phyloP scores from a whole-genome alignment of 1,139 yeast genomes.

The Tardiomyces digboiensis region DNA sequence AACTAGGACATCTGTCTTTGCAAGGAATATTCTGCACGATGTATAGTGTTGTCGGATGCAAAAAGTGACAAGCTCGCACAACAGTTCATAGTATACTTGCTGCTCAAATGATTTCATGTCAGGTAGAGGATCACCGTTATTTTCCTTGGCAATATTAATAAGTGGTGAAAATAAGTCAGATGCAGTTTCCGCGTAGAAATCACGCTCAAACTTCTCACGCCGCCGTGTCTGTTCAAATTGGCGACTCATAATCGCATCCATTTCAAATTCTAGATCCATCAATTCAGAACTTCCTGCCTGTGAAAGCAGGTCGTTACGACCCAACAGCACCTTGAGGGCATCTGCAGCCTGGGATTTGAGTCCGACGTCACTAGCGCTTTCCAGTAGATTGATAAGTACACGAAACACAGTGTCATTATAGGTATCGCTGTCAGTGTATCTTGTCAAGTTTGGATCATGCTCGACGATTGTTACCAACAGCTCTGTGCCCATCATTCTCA shows the following conservation, averaged over 20 bases:
- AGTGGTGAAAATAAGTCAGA: slow-evolving; percentile 13
- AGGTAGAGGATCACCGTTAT: background rate
- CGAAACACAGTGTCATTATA: slow-evolving; percentile 34
- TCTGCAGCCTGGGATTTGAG: slow-evolving; percentile 76
- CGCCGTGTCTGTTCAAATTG: slow-evolving; percentile 3
- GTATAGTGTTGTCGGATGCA: slow-evolving; percentile 52
- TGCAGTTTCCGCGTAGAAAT: slow-evolving; percentile 15
- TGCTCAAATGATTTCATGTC: slow-evolving; percentile 16
- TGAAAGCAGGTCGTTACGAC: slow-evolving; percentile 31
- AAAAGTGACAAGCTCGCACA: slow-evolving; percentile 61
- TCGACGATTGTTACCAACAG: slow-evolving; percentile 73
- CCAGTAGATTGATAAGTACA: slow-evolving; percentile 51
- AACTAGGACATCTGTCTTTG: slow-evolving; percentile 43
- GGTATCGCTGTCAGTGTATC: slow-evolving; percentile 9
- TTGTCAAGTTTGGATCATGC: slow-evolving; percentile 63
- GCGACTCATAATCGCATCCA: slow-evolving; percentile 3
- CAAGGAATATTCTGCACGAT: slow-evolving; percentile 50
- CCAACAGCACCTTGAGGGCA: slow-evolving; percentile 65
- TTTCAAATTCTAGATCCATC: slow-evolving; percentile 1
- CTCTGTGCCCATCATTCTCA: slow-evolving; percentile 73
- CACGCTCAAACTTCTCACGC: slow-evolving; percentile 13
- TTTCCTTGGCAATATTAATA: slow-evolving; percentile 2
- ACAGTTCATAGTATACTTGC: slow-evolving; percentile 44
- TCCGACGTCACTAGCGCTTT: slow-evolving; percentile 60
- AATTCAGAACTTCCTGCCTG: slow-evolving; percentile 1